Base-by-base conservation (phyloP, 495 filamentous ascomycete species). In the Arthonia radiata region DNA sequence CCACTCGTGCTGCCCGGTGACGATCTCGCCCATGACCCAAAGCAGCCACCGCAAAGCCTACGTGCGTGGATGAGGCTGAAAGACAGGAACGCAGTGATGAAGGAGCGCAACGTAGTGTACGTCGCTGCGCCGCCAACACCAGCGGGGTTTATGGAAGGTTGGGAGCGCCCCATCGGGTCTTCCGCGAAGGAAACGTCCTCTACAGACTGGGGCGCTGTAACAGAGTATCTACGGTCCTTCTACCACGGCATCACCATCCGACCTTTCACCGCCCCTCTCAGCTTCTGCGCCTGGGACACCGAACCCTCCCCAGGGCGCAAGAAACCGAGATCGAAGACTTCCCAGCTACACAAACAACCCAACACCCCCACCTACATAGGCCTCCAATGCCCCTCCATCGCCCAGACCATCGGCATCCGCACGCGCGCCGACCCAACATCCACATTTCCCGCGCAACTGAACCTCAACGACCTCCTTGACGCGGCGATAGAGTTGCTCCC, bases 391-490 rank as follows among this genome's bases (percentile, higher is more conserved):
- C 14, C 44, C 13, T 41, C 38, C 11, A 7, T 22, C 7, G 11
- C 6, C 11, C 38, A 47, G 14, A 40, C 39, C 23, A 53, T 59
- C 13, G 56, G 64, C 9, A 60, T 76, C 34, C 59, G 64, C 6
- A 46, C 42, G 5, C 61, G 69, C 1, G 35, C 48, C 4, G 51
- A 48, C 2, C 57, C 56, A 2, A 55, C 69, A 26, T 37, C 40
- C 0, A 21, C 43, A 7, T 73, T 58, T 32, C 10, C 38, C 8
- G 38, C 42, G 9, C 67, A 76, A 35, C 37, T 76, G 2, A 67
- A 71, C 35, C 49, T 76, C 2, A 47, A 64, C 35, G 67, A 76
- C 37, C 45, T 75, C 6, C 53, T 75, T 0, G 68, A 75, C 34
- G 57, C 48, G 0, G 58, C 57, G 3, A 59, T 67, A 8, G 45